phyloP scores from a whole-genome alignment of 805 yeast genomes.

The Debaryomyces hansenii region DNA sequence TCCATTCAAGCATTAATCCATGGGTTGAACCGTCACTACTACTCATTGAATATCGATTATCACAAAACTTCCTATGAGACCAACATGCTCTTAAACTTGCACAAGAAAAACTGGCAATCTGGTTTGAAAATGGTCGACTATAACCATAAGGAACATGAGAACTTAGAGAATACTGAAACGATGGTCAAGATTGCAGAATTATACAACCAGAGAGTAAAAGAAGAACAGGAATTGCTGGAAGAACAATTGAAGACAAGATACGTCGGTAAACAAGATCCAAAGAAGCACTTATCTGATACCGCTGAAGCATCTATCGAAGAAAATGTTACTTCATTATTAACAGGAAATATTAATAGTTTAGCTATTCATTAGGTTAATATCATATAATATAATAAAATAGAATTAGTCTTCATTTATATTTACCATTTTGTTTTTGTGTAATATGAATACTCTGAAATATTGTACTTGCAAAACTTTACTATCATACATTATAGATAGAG shows the following conservation, averaged over 20 bases:
- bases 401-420: neutral
- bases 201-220: constrained; percentile 86
- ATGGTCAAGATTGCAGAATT: constrained; percentile 89
- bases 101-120: constrained; percentile 93
- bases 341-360: constrained; percentile 86
- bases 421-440: neutral
- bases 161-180: constrained; percentile 67
- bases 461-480: neutral
- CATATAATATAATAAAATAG: neutral
- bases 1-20: constrained; percentile 95
- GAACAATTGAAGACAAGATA: constrained; percentile 93
- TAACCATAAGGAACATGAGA: constrained; percentile 71
- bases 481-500: too few species aligned
- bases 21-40: constrained; percentile 95
- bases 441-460: neutral
- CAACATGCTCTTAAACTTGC: constrained; percentile 88
- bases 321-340: constrained; percentile 81
- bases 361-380: constrained; percentile 63
- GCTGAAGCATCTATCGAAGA: constrained; percentile 86
- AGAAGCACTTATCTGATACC: constrained; percentile 90
- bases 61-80: constrained; percentile 91
- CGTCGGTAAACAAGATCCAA: constrained; percentile 98
- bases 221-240: constrained; percentile 84
- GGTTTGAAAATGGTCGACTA: constrained; percentile 82
- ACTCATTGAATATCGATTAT: constrained; percentile 92